phyloP scores from a whole-genome alignment of 129 eudicot genomes.

The Pittosporum tobira region DNA sequence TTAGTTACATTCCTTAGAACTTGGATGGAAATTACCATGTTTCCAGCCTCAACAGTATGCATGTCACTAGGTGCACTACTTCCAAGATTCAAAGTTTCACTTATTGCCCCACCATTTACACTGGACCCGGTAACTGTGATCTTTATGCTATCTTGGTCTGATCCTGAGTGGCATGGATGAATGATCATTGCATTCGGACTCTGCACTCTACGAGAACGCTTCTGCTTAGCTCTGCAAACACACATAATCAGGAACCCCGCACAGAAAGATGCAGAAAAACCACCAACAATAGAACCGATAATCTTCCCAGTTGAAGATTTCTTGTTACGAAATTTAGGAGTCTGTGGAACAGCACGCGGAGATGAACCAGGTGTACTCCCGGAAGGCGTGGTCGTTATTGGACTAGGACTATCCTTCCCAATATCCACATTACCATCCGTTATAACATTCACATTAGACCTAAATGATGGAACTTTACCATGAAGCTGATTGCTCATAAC shows the following conservation, averaged over 20 bases:
- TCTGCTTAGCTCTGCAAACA: conserved; percentile 37
- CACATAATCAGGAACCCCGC: conserved; percentile 46
- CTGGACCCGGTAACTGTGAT: conserved; percentile 56
- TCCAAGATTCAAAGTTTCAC: conserved; percentile 40
- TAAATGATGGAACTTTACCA: conserved; percentile 53
- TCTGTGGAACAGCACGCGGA: not conserved
- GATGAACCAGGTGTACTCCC: conserved; percentile 17
- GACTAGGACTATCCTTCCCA: conserved; percentile 42
- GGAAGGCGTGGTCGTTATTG: conserved; percentile 34
- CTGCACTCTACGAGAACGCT: conserved; percentile 30
- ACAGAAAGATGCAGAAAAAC: conserved; percentile 33
- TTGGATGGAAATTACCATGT: conserved; percentile 74
- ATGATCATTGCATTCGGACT: conserved; percentile 44
- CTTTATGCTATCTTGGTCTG: conserved; percentile 63
- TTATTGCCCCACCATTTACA: conserved; percentile 31
- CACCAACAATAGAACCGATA: conserved; percentile 59
- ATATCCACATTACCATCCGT: conserved; percentile 49
- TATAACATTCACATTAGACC: conserved; percentile 28
- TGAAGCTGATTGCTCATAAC: conserved; percentile 53
- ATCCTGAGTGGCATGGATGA: conserved; percentile 63
- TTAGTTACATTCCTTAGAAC: conserved; percentile 72
- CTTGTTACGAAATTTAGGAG: conserved; percentile 14
- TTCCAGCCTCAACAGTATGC: conserved; percentile 68
- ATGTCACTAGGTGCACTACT: conserved; percentile 51
- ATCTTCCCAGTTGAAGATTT: conserved; percentile 39